phyloP scores from a whole-genome alignment of 2,329 filamentous ascomycete species.

The Colletotrichum eremochloae region DNA sequence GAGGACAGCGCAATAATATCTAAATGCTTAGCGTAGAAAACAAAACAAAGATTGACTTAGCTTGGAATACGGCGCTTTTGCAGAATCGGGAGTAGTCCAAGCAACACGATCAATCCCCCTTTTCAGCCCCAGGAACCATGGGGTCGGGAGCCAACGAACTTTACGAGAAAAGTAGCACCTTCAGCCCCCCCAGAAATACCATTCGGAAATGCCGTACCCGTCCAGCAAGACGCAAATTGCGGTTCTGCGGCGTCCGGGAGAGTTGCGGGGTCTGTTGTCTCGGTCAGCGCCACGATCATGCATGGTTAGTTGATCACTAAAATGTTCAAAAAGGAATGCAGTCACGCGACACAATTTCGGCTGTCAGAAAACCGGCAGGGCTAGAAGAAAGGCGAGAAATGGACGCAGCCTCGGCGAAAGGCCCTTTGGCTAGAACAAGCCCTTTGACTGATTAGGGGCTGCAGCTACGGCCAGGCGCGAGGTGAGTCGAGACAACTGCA shows the following conservation, averaged over 20 bases:
- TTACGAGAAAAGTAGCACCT: too few species aligned
- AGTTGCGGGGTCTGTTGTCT: background rate
- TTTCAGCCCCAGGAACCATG: too few species aligned
- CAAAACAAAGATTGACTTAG: background rate
- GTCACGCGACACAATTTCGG: background rate
- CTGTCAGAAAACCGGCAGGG: background rate
- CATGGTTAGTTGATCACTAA: background rate
- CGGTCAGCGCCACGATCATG: slow-evolving; percentile 1
- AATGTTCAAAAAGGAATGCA: background rate
- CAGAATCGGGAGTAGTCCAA: background rate
- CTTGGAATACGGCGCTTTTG: background rate
- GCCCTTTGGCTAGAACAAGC: background rate
- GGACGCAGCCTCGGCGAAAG: background rate
- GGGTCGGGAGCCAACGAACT: background rate
- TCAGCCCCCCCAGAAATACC: background rate
- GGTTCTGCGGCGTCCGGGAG: background rate
- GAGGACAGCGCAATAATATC: background rate
- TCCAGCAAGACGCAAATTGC: background rate
- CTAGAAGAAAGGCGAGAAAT: background rate
- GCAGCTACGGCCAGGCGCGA: too few species aligned
- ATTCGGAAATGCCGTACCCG: background rate
- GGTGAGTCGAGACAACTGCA: background rate
- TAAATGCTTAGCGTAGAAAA: background rate
- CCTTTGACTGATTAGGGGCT: background rate
- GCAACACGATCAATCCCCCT: background rate